Base-by-base conservation (phyloP, 140 eudicot genomes). In the Ambrosia hybrid region DNA sequence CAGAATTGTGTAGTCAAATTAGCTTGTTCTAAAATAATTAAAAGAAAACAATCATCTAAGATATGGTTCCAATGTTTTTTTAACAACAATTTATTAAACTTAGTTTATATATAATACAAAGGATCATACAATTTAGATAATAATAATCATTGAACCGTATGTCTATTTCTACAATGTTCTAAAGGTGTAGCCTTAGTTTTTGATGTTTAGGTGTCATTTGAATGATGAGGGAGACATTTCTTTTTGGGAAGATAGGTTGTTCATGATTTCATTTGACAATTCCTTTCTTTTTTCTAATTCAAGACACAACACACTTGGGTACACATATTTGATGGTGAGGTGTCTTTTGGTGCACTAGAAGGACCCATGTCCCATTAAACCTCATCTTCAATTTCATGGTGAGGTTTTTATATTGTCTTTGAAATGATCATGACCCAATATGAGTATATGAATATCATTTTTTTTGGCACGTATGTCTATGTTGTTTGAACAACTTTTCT, bases 81-180 rank as follows among this genome's bases (percentile, higher is more conserved):
- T 21, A 21, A 21, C 30, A 21, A 21, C 30, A 21, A 21, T 21
- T 21, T 21, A 21, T 21, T 21, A 21, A 21, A 21, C 30, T 21
- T 21, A 21, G 30, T 21, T 21, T 21, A 21, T 21, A 21, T 21
- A 21, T 21, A 21, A 21, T 21, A 21, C 30, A 21, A 21, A 21
- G 30, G 30, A 21, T 21, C 30, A 21, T 21, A 21, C 30, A 21
- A 21, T 21, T 21, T 21, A 21, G 30, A 21, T 21, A 21, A 21
- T 21, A 21, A 21, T 21, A 21, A 21, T 21, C 30, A 21, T 21
- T 21, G 30, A 21, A 21, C 30, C 30, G 56, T 75, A 68, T 63
- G 62, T 4, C 68, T 37, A 13, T 77, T 82, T 82, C 85, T 79
- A 82, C 90, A 82, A 68, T 79, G 80, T 85, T 79, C 87, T 85